Evolutionary conservation across 2,329 filamentous ascomycete genomes (phyloP).

Genomic region (Orbilia javanica): DNA sequence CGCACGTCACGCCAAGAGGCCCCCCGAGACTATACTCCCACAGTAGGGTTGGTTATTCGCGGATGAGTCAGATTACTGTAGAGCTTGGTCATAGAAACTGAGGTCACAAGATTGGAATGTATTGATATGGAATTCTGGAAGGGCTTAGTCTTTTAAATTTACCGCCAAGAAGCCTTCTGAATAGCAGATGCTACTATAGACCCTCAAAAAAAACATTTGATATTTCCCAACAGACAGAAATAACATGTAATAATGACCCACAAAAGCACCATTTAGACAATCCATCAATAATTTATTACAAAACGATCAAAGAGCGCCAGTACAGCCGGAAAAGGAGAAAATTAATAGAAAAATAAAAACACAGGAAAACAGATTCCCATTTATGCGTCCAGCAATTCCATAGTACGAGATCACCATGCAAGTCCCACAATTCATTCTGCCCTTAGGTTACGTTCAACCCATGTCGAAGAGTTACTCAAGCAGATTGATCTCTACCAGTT

Average conservation of each 20-base stretch:
- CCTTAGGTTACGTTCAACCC: background rate
- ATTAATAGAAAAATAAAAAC: background rate
- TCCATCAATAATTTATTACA: background rate
- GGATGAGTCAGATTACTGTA: too few species aligned
- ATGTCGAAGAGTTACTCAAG: background rate
- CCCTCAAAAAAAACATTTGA: too few species aligned
- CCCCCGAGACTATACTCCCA: too few species aligned
- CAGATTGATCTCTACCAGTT: conserved; percentile 43
- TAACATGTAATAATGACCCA: background rate
- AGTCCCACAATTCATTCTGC: background rate
- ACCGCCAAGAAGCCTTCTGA: too few species aligned
- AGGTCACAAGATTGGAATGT: too few species aligned
- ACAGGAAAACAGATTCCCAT: background rate
- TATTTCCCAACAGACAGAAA: too few species aligned
- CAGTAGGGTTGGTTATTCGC: too few species aligned
- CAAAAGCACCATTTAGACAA: background rate
- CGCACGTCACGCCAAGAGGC: too few species aligned
- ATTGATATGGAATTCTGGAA: too few species aligned
- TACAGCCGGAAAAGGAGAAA: background rate
- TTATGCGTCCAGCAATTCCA: background rate
- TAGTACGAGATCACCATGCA: background rate
- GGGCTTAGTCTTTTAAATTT: too few species aligned
- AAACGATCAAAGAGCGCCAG: background rate
- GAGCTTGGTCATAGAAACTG: too few species aligned
- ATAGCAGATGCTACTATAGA: too few species aligned